Base-by-base conservation (phyloP, 1,139 yeast genomes). In the Saccharomyces hybrid region DNA sequence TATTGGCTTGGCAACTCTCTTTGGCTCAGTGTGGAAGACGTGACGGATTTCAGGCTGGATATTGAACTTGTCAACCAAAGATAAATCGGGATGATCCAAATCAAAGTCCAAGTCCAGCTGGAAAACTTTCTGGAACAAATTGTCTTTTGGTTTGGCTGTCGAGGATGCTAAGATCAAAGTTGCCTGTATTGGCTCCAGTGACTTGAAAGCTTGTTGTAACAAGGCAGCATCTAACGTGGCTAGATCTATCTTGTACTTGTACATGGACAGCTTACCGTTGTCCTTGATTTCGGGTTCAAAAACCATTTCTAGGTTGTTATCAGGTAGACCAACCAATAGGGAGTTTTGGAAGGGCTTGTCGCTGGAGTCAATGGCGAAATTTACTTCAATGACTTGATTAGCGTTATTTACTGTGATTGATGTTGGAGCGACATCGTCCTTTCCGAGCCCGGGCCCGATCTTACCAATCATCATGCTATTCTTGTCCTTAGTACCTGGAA, bases 31-130 rank as follows among this genome's bases (percentile, higher is more conserved):
- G 57, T 76, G 77, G 76, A 90, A 90, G 50, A 75, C 71, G 68
- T 89, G 95, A 60, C 74, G 75, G 61, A 90, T 86, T 70, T 87
- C 95, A 5, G 86, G 83, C 67, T 58, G 38, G 6, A 51, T 34
- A 13, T 5, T 26, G 11, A 53, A 23, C 13, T 44, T 47, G 49
- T 34, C 51, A 46, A 25, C 31, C 3, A 32, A 4, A 11, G 50
- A 49, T 29, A 7, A 29, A 41, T 20, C 31, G 14, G 42, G 25
- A 26, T 11, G 20, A 4, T 48, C 51, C 2, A 50, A 16, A 20
- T 47, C 47, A n/a, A 49, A 48, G 8, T 49, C 46, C 29, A 59
- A 42, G 8, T 52, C 38, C 48, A 63, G 44, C 32, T 58, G 54
- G 49, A 62, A 55, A 4, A 61, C 31, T 42, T 48, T 54, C 28